Conservation (phyloP, 805 yeast species). For the Candida easanensis region DNA sequence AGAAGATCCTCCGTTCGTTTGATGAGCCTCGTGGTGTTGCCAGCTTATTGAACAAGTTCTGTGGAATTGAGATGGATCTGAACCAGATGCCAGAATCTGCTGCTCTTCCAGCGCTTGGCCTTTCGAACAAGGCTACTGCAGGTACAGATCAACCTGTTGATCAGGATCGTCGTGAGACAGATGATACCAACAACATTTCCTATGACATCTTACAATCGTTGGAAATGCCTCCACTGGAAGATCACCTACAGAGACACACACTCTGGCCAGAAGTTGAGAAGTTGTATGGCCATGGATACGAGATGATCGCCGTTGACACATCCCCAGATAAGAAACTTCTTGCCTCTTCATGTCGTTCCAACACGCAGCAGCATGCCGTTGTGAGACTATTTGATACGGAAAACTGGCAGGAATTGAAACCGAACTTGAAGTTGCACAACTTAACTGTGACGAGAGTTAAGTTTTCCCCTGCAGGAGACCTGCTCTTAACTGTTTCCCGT, state of each 20-base stretch:
- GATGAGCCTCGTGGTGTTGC: slow-evolving; percentile 83
- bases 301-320: slow-evolving; percentile 74
- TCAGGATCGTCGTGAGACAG: slow-evolving; percentile 31
- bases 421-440: slow-evolving; percentile 63
- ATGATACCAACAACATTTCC: slow-evolving; percentile 37
- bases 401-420: slow-evolving; percentile 60
- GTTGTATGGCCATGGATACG: slow-evolving; percentile 96
- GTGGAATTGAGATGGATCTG: slow-evolving; percentile 38
- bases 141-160: slow-evolving; percentile 32
- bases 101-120: slow-evolving; percentile 86
- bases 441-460: slow-evolving; percentile 82
- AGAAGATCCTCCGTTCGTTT: slow-evolving; percentile 84
- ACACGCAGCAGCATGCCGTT: slow-evolving; percentile 79
- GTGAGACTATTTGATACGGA: slow-evolving; percentile 67
- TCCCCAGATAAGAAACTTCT: slow-evolving; percentile 60
- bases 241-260: slow-evolving; percentile 85
- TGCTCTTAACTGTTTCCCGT: slow-evolving; percentile 76
- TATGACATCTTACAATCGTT: slow-evolving; percentile 47
- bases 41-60: slow-evolving; percentile 50
- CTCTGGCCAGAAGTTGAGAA: slow-evolving; percentile 95
- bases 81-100: slow-evolving; percentile 73
- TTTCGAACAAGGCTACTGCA: slow-evolving; percentile 83
- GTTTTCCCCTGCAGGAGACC: slow-evolving; percentile 67
- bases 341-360: slow-evolving; percentile 92
- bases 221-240: slow-evolving; percentile 76